These are phyloP conservation scores for Acanthamoeba healyi DNA, from an alignment of 208 protist genomes.

Conservation along the genomic window DNA sequence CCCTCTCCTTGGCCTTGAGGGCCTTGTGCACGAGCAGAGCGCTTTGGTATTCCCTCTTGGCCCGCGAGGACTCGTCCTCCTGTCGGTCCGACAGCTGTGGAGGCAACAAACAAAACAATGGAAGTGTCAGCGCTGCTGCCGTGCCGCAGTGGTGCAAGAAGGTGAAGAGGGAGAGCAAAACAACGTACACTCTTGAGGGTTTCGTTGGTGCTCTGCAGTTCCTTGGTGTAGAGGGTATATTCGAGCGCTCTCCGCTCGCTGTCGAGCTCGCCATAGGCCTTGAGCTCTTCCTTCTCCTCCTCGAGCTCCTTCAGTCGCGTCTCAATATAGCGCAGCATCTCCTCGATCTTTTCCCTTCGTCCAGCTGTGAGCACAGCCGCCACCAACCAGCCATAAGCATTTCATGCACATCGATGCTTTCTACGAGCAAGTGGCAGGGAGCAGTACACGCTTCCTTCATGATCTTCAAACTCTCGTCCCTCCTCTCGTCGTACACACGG, in stretches of 20 bases:
- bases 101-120: too few relatives aligned
- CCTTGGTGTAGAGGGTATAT: constrained; percentile 93
- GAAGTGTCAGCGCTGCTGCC: too few relatives aligned
- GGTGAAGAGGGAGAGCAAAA: not conserved
- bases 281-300: constrained; percentile 95
- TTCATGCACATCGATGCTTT: too few relatives aligned
- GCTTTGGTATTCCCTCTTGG: constrained; percentile 4
- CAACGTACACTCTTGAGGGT: not conserved
- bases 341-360: constrained; percentile 90
- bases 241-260: constrained; percentile 94
- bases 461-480: constrained; percentile 95
- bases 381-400: too few relatives aligned
- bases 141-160: too few relatives aligned
- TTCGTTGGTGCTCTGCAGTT: constrained; percentile 75
- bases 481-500: constrained; percentile 97
- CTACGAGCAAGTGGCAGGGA: constrained; percentile 42
- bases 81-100: not conserved
- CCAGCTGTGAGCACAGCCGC: not conserved
- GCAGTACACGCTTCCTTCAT: constrained; percentile 93
- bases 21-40: constrained; percentile 12
- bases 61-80: not conserved
- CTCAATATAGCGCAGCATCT: constrained; percentile 95
- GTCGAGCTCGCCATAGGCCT: constrained; percentile 95
- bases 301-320: constrained; percentile 96
- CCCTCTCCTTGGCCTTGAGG: constrained; percentile 43